A percentile compares a stretch with the other conserved stretches of the same genome.
Conservation (phyloP, 2,329 filamentous ascomycete species). For the Colletotrichum tamarilloi region DNA sequence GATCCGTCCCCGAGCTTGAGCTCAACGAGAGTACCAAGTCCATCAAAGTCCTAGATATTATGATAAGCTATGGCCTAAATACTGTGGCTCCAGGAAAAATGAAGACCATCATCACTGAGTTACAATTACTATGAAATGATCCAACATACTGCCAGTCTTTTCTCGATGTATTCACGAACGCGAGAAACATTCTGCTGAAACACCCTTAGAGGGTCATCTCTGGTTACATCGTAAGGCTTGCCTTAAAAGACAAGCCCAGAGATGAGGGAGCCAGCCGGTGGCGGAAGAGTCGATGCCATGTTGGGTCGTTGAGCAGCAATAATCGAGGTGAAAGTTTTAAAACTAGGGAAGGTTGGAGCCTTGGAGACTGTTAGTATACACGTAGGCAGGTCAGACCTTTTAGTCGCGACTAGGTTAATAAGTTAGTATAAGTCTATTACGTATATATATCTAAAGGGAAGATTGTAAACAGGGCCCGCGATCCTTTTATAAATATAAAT, state of each 20-base stretch:
- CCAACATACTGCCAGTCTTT: background rate
- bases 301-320: background rate
- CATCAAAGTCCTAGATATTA: conserved; percentile 3
- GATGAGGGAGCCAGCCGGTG: background rate
- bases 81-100: background rate
- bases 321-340: background rate
- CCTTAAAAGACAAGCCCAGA: background rate
- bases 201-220: background rate
- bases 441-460: no score
- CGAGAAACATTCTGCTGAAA: background rate
- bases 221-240: conserved; percentile 2
- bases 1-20: conserved; percentile 4
- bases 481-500: rapidly evolving
- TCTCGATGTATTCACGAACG: background rate
- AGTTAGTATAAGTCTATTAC: no score
- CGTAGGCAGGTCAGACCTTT: no score
- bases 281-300: background rate
- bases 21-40: conserved; percentile 10
- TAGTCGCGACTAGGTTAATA: no score
- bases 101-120: background rate
- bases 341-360: background rate
- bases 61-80: no score
- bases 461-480: no score
- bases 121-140: background rate
- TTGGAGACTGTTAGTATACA: background rate